Conservation (phyloP, 148 eudicot species). For the Rhododendron vialii region DNA sequence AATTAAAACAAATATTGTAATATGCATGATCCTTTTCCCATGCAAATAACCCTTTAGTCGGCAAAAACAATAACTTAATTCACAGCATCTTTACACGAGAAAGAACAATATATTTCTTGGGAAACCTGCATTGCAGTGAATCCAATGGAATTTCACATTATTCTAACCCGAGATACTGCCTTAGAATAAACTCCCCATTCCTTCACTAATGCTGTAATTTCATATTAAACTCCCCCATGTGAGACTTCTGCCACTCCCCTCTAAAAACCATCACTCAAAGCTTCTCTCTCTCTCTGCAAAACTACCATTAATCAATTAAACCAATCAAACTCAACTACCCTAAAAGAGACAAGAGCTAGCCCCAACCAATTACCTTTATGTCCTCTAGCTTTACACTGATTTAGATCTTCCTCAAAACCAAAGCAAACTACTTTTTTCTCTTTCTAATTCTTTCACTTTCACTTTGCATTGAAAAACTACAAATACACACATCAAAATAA, state of each 20-base stretch:
- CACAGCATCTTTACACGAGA: neutral
- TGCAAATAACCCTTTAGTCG: conserved; percentile 15
- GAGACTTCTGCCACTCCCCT: conserved; percentile 7
- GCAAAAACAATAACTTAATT: neutral
- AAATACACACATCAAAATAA: neutral
- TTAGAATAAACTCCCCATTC: conserved; percentile 13
- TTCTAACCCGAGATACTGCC: neutral
- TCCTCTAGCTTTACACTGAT: conserved; percentile 15
- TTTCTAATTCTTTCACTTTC: conserved; percentile 1
- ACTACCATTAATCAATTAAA: neutral
- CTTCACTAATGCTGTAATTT: conserved; percentile 1
- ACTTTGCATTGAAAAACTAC: neutral
- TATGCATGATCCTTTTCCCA: neutral
- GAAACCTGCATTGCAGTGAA: neutral
- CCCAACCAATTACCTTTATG: conserved; percentile 11
- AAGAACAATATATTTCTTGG: neutral
- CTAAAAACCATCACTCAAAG: neutral
- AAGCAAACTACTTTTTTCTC: neutral
- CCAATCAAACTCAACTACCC: conserved; percentile 24
- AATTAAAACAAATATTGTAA: neutral
- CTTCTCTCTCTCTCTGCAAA: conserved; percentile 19
- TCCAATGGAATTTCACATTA: conserved; percentile 17
- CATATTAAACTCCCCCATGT: conserved; percentile 23
- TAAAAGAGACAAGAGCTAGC: conserved; percentile 20
- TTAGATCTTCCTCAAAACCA: conserved; percentile 16